phyloP scores from a whole-genome alignment of 176 grass and related monocot genomes.

The sorghum (Sorghum bicolor) region Sorghum_bicolor_NCBIv3 NC_012875.2:50301001-50301500 shows the following conservation, averaged over 20 bases:
- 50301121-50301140: background rate
- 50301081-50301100: conserved; percentile 75
- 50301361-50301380: background rate
- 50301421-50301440: conserved; percentile 18
- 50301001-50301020: conserved; percentile 48
- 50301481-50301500: conserved; percentile 86
- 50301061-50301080: conserved; percentile 79
- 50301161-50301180: background rate
- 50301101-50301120: conserved; percentile 18
- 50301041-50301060: conserved; percentile 96
- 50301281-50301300: background rate
- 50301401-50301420: conserved; percentile 6
- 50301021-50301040: conserved; percentile 77
- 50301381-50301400: background rate
- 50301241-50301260: background rate
- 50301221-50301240: background rate
- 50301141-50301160: background rate
- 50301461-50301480: conserved; percentile 91
- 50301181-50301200: background rate
- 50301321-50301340: background rate
- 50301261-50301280: background rate
- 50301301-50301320: conserved; percentile 10
- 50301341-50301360: background rate
- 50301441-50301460: conserved; percentile 83
- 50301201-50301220: background rate